Base-by-base conservation (phyloP, 2,329 filamentous ascomycete genomes). In the Colletotrichum siamense region DNA sequence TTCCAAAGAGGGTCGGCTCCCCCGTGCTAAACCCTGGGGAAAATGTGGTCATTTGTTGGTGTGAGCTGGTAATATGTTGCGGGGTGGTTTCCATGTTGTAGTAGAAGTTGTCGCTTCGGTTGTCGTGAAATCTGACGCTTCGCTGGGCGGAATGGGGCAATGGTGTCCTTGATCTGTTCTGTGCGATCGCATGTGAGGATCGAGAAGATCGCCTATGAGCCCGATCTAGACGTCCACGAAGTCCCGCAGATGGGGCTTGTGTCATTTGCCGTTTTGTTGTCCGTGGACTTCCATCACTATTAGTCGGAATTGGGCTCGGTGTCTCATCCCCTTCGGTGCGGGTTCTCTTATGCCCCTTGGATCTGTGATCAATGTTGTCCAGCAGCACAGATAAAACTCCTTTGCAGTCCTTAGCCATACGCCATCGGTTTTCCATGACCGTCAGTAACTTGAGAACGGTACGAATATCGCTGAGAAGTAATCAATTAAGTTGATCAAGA, bases 361-460 rank as follows among this genome's bases (percentile, higher is more conserved):
- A 15, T 10, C 26, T 59, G 4, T 12, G n/a, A 30, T 68, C 49
- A 22, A 78, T 66, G 6, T 49, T 69, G 8, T 39, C 12, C 8
- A 74, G 32, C 6, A 77, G 55, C 8, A 69, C 32, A 15, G 57
- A 77, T 3, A 77, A 69, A 16, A 77, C 73, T 15, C 65, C 71
- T 44, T 55, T 73, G 44, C 74, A 78, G 55, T 78, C 66, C 8
- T 55, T n/a, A n/a, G 76, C 69, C 67, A 73, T 71, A 4, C 32
- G 62, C 73, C 74, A 77, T 30, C 74, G 69, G 8, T 16, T 52
- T 9, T 24, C 49, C 70, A 77, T 74, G 7, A 22, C 24, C 3
- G 44, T 32, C 26, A 77, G 55, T 3, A 78, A 16, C 13, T 30
- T 63, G 1, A 78, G 28, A 6, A 70, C 62, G 6, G 63, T 22